Percentiles rank a stretch among this genome's conserved stretches.
phyloP scores from a whole-genome alignment of 2,329 filamentous ascomycete genomes.

The Rhytidhysteron rufulum region DNA sequence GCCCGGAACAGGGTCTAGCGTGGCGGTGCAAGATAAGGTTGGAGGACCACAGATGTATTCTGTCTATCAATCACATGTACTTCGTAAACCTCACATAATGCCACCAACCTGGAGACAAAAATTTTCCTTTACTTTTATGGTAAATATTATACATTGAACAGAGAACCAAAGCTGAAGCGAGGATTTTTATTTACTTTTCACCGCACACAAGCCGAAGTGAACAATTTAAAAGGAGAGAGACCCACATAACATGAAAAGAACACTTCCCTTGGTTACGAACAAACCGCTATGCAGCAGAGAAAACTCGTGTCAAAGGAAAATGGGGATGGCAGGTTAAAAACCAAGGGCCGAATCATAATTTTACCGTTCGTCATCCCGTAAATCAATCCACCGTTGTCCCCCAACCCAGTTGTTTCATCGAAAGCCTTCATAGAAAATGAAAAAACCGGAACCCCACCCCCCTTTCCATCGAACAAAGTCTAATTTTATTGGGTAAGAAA shows the following conservation, averaged over 20 bases:
- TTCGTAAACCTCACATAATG: no score
- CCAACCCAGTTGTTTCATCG: conserved; percentile 23
- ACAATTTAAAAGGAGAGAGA: conserved; percentile 3
- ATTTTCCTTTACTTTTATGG: no score
- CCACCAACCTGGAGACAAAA: no score
- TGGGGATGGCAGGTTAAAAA: conserved; percentile 16
- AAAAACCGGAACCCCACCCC: conserved; percentile 16
- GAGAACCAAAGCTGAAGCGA: conserved; percentile 7
- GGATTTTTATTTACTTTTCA: conserved; percentile 17
- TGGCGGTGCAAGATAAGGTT: no score
- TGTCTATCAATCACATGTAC: no score
- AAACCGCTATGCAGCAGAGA: conserved; percentile 24
- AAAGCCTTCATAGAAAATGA: conserved; percentile 22
- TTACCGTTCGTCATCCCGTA: conserved; percentile 19
- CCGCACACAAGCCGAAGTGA: conserved; percentile 1
- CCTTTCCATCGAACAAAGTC: conserved; percentile 6
- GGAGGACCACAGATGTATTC: no score
- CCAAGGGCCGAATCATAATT: conserved; percentile 26
- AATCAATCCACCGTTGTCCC: conserved; percentile 13
- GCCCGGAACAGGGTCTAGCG: no score
- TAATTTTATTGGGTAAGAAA: conserved; percentile 3
- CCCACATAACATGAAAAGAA: conserved; percentile 5
- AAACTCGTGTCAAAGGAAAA: conserved; percentile 7
- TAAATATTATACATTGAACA: conserved; percentile 6
- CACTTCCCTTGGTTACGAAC: conserved; percentile 7